These are phyloP conservation scores for Clitocybe nebularis DNA, from an alignment of 1,284 basidiomycete genomes.

Conservation along the genomic window DNA sequence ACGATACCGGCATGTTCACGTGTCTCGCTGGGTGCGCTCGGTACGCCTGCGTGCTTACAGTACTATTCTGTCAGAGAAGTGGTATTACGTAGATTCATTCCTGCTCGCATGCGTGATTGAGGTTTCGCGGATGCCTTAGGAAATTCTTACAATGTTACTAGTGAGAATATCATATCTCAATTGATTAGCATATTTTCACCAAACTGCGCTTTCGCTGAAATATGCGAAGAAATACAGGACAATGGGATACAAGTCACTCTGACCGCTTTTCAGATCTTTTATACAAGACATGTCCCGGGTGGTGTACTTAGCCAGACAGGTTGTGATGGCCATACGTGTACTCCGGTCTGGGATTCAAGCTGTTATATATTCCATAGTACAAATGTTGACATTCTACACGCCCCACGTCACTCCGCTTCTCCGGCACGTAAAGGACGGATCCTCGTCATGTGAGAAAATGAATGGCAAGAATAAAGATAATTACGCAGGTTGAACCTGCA, in stretches of 20 bases:
- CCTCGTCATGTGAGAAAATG: conserved; percentile 9
- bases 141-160: not conserved
- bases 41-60: conserved; percentile 65
- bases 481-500: conserved; percentile 14
- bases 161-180: no score
- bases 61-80: conserved; percentile 86
- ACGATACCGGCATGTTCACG: conserved; percentile 76
- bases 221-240: no score
- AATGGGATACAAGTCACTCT: no score
- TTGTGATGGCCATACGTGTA: not conserved
- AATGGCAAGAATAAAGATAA: conserved; percentile 11
- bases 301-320: no score
- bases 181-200: no score
- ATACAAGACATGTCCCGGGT: no score
- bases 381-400: conserved; percentile 12
- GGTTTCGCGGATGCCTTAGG: not conserved
- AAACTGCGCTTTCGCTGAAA: no score
- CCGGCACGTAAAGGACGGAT: conserved; percentile 7
- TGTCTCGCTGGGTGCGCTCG: conserved; percentile 47
- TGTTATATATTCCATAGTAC: conserved; percentile 11
- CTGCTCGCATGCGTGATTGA: conserved; percentile 88
- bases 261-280: no score
- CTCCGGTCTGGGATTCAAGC: conserved; percentile 4
- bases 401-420: conserved; percentile 1
- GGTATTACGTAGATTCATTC: conserved; percentile 81